These are phyloP conservation scores for Orbilia javanica DNA, from an alignment of 2,329 filamentous ascomycete genomes.

Conservation along the genomic window DNA sequence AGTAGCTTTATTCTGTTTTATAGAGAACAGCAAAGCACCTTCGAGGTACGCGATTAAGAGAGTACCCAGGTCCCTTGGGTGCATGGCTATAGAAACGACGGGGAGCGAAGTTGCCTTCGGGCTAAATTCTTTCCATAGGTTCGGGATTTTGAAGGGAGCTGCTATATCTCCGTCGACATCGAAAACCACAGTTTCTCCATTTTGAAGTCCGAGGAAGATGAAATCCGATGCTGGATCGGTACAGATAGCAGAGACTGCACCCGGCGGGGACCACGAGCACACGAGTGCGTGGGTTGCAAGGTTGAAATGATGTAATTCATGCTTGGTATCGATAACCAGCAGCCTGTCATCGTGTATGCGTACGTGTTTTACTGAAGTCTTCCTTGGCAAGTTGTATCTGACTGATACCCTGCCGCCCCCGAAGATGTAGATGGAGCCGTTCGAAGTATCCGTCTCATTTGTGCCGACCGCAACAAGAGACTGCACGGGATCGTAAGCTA, in stretches of 20 bases:
- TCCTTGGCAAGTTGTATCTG: constrained; percentile 77
- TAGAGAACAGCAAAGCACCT: constrained; percentile 89
- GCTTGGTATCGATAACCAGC: constrained; percentile 84
- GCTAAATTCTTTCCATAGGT: constrained; percentile 83
- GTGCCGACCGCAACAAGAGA: constrained; percentile 93
- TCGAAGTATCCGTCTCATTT: constrained; percentile 78
- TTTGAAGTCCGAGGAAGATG: constrained; percentile 84
- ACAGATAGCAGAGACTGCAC: constrained; percentile 78
- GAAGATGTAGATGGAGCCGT: constrained; percentile 87
- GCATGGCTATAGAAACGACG: constrained; percentile 83
- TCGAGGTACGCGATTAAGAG: constrained; percentile 90
- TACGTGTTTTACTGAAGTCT: constrained; percentile 79
- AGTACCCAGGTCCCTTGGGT: constrained; percentile 91
- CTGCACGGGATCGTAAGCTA: constrained; percentile 94
- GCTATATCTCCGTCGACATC: constrained; percentile 82
- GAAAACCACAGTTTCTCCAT: constrained; percentile 89
- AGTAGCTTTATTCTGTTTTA: constrained; percentile 86
- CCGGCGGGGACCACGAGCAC: constrained; percentile 73
- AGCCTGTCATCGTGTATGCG: constrained; percentile 90
- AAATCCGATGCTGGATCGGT: constrained; percentile 95
- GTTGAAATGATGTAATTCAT: constrained; percentile 87
- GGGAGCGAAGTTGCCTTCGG: constrained; percentile 74
- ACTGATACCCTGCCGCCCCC: constrained; percentile 85
- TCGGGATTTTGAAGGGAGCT: constrained; percentile 83
- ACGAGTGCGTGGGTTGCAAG: constrained; percentile 30